Evolutionary conservation across 139 green algal species (phyloP), one percentile per base, ranked within the genome.

Genomic region (Marvania coccoides): DNA sequence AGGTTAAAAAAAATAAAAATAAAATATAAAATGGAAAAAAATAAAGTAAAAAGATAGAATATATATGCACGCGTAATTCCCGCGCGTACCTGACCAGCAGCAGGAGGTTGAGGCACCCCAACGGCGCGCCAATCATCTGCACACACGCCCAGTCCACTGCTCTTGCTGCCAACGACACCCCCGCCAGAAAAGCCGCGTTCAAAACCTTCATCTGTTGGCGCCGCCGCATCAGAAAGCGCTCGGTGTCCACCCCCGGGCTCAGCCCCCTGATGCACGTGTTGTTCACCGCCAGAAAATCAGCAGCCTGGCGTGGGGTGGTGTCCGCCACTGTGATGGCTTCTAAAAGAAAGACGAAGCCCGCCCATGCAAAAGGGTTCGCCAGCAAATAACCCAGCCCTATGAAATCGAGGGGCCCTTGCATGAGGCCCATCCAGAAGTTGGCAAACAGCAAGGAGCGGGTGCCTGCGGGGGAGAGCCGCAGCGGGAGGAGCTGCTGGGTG

Each of bases 361-460:
- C 71, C 67, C 68, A 78, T 13, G 24, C 57, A 1, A 31, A 34
- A 12, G 71, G 40, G 29, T 46, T 47, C n/a, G 46, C 26, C 7
- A 77, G 34, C 5, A 53, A 56, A 14, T 35, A 34, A 26, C 58
- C 23, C 31, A 47, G 47, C 23, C 45, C 63, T n/a, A 70, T 47
- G 4, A 12, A 68, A 30, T n/a, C 38, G 29, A 77, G 42, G n/a
- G 64, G 57, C 14, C 23, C 35, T 24, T 48, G 12, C 12, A 78
- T 42, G 31, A 69, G 29, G 3, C 37, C 45, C 36, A 58, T 37
- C 58, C 58, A 71, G 39, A 79, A 79, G 65, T 70, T 79, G 39
- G 58, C 72, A 63, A 79, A 79, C 30, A 79, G 48, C 33, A 79
- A 58, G 28, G 46, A 62, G 31, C 72, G 57, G 4, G 65, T 58